phyloP scores from a whole-genome alignment of 768 basidiomycete species.

The Boletellus emodensis region DNA sequence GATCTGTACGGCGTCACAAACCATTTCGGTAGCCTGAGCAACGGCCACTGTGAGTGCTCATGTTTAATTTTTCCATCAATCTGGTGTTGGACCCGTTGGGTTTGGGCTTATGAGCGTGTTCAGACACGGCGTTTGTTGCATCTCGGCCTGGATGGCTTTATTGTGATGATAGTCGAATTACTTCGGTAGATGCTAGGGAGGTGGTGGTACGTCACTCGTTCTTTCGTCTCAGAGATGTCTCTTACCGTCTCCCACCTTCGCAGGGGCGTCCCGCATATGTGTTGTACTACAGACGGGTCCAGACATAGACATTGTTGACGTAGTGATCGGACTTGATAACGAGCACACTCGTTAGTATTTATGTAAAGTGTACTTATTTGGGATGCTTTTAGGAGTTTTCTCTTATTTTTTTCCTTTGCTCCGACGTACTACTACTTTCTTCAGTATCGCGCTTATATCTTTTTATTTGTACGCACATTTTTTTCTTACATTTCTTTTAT shows the following conservation, averaged over 20 bases:
- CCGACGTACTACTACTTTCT: conserved; percentile 14
- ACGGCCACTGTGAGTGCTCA: conserved; percentile 83
- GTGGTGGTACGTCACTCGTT: conserved; percentile 62
- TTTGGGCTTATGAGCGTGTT: not conserved
- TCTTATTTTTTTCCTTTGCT: not conserved
- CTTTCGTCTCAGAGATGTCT: not conserved
- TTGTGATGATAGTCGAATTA: conserved; percentile 90
- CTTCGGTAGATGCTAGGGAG: conserved; percentile 66
- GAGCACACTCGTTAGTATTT: conserved; percentile 14
- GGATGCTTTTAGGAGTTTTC: not conserved
- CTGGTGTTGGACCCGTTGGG: not conserved
- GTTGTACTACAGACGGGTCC: conserved; percentile 71
- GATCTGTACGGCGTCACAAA: conserved; percentile 96
- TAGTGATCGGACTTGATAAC: not conserved
- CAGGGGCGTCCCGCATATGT: conserved; percentile 72
- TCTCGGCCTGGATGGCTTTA: conserved; percentile 87
- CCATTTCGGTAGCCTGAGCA: conserved; percentile 90
- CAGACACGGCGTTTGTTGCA: conserved; percentile 91
- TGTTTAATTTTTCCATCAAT: not conserved
- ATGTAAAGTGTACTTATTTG: conserved; percentile 10
- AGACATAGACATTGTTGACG: conserved; percentile 12
- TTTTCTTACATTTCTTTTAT: not conserved
- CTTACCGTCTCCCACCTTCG: conserved; percentile 31
- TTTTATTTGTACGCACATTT: not conserved
- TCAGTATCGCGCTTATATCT: conserved; percentile 17